These are phyloP conservation scores for Populus alba DNA, from an alignment of 345 rosid species.

Conservation along the genomic window DNA sequence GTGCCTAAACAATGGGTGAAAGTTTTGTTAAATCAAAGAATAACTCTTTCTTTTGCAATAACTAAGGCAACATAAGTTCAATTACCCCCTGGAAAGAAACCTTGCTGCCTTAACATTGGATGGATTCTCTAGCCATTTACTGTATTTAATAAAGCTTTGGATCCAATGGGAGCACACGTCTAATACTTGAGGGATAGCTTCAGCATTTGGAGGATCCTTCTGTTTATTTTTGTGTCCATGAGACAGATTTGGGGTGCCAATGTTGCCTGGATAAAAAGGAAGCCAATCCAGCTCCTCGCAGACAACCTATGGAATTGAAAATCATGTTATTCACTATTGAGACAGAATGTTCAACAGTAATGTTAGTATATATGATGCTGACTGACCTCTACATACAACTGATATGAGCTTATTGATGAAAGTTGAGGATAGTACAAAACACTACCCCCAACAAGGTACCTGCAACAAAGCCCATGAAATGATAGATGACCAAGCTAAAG, in stretches of 20 bases:
- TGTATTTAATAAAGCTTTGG: constrained; percentile 89
- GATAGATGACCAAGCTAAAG: constrained; percentile 8
- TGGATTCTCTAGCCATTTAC: constrained; percentile 90
- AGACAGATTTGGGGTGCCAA: constrained; percentile 35
- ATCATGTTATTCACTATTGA: constrained; percentile 7
- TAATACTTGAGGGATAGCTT: constrained; percentile 64
- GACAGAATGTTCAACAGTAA: not conserved
- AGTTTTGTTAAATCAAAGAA: constrained; percentile 6
- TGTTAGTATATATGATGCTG: not conserved
- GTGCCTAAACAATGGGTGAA: constrained; percentile 53
- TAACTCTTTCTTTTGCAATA: constrained; percentile 1
- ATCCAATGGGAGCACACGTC: constrained; percentile 92
- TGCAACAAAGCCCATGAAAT: constrained; percentile 27
- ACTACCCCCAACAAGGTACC: constrained; percentile 91
- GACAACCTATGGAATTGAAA: constrained; percentile 59
- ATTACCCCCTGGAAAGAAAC: constrained; percentile 86
- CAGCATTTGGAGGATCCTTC: constrained; percentile 67
- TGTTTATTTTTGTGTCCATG: constrained; percentile 57
- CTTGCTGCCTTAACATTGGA: constrained; percentile 81
- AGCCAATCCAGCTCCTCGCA: constrained; percentile 97
- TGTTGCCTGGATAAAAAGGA: constrained; percentile 61
- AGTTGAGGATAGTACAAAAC: constrained; percentile 92
- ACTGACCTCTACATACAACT: constrained; percentile 93
- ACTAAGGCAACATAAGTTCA: constrained; percentile 9
- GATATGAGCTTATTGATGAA: constrained; percentile 91